Percentiles rank a stretch among this genome's conserved stretches.
These are phyloP conservation scores for Haberlea rhodopensis DNA, from an alignment of 257 asterid genomes.

Conservation along the genomic window DNA sequence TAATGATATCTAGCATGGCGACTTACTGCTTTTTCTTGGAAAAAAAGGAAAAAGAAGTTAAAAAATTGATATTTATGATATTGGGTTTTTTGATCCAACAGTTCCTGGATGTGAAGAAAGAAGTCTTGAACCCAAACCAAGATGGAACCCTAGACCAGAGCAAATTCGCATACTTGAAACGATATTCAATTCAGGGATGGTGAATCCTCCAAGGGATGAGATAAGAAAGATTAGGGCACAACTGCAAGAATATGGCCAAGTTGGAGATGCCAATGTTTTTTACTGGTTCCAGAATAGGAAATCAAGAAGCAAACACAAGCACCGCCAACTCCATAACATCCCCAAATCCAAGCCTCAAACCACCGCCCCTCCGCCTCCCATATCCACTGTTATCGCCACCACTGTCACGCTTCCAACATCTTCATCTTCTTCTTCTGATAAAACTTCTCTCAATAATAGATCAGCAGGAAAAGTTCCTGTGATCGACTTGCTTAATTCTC, in stretches of 20 bases:
- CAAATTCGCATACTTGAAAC: conserved; percentile 85
- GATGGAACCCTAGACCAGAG: conserved; percentile 97
- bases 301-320: conserved; percentile 90
- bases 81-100: not conserved
- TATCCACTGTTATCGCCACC: conserved; percentile 6
- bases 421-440: conserved; percentile 57
- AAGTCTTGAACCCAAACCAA: conserved; percentile 87
- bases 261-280: conserved; percentile 95
- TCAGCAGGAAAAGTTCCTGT: conserved; percentile 46
- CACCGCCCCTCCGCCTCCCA: conserved; percentile 25
- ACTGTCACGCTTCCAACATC: conserved; percentile 28
- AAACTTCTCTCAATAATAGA: conserved; percentile 50
- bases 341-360: conserved; percentile 30
- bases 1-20: not conserved
- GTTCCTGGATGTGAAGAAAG: conserved; percentile 61
- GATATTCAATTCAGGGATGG: conserved; percentile 94
- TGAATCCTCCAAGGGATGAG: conserved; percentile 91
- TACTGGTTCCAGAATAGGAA: conserved; percentile 98
- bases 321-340: conserved; percentile 51
- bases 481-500: conserved; percentile 52
- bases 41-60: too few species aligned
- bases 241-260: conserved; percentile 83
- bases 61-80: not conserved
- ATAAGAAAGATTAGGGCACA: conserved; percentile 81
- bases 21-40: too few species aligned